A percentile compares a stretch with the other conserved stretches of the same genome.
Evolutionary conservation across 2,329 filamentous ascomycete genomes (phyloP).

Genomic region (Calonectria hawksworthii): DNA sequence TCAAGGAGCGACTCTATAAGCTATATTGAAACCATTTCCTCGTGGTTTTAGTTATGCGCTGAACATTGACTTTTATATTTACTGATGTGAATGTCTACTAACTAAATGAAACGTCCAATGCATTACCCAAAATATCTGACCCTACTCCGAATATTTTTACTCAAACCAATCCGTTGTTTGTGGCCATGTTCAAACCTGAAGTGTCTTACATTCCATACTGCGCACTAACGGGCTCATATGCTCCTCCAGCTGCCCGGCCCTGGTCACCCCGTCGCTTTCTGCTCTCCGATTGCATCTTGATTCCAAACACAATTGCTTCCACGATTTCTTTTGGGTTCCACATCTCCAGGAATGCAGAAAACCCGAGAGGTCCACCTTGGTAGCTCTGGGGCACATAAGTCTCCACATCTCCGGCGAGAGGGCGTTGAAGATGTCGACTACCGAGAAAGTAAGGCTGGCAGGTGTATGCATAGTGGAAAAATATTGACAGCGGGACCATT

Average conservation of each 20-base stretch:
- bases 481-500: slow-evolving; percentile 35
- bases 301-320: neutral
- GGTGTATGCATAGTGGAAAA: slow-evolving; percentile 36
- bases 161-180: too few species aligned
- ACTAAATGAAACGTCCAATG: too few species aligned
- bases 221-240: neutral
- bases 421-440: neutral
- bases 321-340: neutral
- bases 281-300: neutral
- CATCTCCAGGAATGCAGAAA: neutral
- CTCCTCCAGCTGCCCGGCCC: neutral
- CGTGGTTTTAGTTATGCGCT: too few species aligned
- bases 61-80: too few species aligned
- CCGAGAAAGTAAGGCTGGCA: slow-evolving; percentile 30
- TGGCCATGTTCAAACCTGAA: neutral
- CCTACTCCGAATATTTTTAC: too few species aligned
- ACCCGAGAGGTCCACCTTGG: neutral
- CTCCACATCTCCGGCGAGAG: neutral
- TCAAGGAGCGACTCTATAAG: neutral
- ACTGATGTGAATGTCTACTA: too few species aligned
- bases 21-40: too few species aligned
- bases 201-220: neutral
- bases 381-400: neutral
- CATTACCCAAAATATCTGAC: too few species aligned
- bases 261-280: neutral